These are phyloP conservation scores for Gaeumannomyces sp. DNA, from an alignment of 2,329 filamentous ascomycete genomes.

Conservation along the genomic window DNA sequence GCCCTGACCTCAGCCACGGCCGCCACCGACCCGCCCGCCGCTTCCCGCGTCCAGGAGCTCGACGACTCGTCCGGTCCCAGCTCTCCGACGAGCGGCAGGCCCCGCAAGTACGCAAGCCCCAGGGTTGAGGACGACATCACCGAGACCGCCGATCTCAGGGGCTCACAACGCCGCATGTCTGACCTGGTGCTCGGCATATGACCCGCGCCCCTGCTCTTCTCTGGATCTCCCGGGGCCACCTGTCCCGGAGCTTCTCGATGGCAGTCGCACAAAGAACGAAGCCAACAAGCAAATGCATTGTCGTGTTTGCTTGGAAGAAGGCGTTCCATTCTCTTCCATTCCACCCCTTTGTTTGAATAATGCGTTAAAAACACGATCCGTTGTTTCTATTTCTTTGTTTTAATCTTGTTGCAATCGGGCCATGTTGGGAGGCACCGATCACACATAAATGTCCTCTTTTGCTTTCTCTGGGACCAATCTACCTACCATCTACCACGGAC, in stretches of 20 bases:
- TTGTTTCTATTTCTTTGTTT: not conserved
- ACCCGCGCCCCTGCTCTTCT: not conserved
- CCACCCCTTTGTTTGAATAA: not conserved
- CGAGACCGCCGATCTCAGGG: not conserved
- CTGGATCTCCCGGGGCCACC: no score
- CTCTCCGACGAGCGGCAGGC: not conserved
- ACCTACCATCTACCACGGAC: no score
- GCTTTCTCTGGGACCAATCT: no score
- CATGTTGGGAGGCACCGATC: no score
- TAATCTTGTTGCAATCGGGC: not conserved
- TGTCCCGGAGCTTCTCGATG: no score
- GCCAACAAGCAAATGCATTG: not conserved
- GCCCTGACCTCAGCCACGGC: not conserved
- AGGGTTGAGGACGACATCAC: slow-evolving; percentile 7
- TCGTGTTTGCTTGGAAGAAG: not conserved
- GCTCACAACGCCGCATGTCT: not conserved
- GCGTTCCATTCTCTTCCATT: not conserved
- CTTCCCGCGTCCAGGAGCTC: not conserved
- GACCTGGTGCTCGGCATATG: not conserved
- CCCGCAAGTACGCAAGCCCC: slow-evolving; percentile 4
- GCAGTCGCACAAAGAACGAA: no score
- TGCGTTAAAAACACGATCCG: not conserved
- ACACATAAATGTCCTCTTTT: not conserved
- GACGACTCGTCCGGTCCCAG: not conserved
- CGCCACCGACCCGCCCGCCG: not conserved